Evolutionary conservation across 2,329 filamentous ascomycete genomes (phyloP).

Genomic region (Tolypocladium album): DNA sequence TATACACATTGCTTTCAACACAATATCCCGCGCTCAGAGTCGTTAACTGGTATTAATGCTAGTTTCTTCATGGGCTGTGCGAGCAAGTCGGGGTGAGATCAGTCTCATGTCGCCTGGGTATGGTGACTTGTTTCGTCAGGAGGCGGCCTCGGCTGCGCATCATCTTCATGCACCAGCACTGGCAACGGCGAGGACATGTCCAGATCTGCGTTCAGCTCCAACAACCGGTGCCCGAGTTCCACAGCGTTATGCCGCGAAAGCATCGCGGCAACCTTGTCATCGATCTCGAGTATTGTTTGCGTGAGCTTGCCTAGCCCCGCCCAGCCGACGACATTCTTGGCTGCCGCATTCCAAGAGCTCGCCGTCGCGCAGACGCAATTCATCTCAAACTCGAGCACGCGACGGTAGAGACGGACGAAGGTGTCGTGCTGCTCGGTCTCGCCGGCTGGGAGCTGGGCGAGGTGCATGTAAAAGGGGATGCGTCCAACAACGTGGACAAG

Average conservation of each 20-base stretch:
- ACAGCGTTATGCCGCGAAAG: constrained; percentile 11
- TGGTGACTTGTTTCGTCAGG: neutral
- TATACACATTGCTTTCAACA: neutral
- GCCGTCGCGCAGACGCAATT: constrained; percentile 27
- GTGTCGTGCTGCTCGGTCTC: constrained; percentile 10
- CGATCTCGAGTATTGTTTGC: constrained; percentile 13
- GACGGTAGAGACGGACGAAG: constrained; percentile 17
- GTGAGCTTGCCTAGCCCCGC: constrained; percentile 16
- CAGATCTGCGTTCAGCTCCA: constrained; percentile 6
- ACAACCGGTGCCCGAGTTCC: constrained; percentile 6
- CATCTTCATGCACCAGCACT: neutral
- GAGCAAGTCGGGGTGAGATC: neutral
- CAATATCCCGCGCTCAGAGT: neutral
- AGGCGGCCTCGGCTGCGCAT: neutral
- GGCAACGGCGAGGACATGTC: neutral
- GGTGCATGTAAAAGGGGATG: constrained; percentile 23
- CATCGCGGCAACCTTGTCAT: constrained; percentile 12
- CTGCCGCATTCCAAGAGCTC: constrained; percentile 23
- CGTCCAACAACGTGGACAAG: constrained; percentile 19
- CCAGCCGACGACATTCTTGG: constrained; percentile 25
- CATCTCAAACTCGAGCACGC: constrained; percentile 27
- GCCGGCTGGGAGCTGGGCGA: constrained; percentile 13
- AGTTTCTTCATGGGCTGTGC: neutral
- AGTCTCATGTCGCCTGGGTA: neutral
- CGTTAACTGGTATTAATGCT: neutral